Conservation (phyloP, 306 rosid species). For the Begonia peltatifolia region DNA sequence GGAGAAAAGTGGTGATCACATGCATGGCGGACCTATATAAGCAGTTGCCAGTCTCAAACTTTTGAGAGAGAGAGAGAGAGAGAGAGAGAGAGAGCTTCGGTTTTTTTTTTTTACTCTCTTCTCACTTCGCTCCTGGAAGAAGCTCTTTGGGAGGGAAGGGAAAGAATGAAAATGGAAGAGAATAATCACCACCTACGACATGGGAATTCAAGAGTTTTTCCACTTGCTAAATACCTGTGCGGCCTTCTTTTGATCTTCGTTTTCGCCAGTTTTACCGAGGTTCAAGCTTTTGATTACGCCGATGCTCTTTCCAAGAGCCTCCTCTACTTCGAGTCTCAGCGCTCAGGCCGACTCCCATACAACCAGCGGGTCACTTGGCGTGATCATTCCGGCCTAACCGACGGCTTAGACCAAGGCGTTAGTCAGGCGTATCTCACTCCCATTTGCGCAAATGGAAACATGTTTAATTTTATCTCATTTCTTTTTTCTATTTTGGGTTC, state of each 20-base stretch:
- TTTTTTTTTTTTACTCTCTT: constrained; percentile 1
- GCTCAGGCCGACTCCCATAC: constrained; percentile 75
- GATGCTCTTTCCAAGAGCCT: constrained; percentile 59
- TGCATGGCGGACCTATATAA: no score
- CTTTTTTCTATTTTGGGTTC: background rate
- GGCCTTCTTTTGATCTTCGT: background rate
- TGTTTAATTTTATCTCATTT: background rate
- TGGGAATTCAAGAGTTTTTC: background rate
- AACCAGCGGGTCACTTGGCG: constrained; percentile 76
- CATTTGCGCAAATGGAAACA: background rate
- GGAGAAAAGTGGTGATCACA: no score
- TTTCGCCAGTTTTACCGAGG: background rate
- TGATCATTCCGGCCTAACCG: constrained; percentile 62
- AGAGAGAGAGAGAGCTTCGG: constrained; percentile 1
- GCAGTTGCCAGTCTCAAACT: no score
- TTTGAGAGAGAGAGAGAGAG: background rate
- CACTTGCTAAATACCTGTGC: background rate
- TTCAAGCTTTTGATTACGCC: constrained; percentile 29
- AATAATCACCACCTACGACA: constrained; percentile 5
- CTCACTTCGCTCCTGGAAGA: constrained; percentile 37
- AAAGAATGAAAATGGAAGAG: constrained; percentile 24
- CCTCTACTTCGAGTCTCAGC: constrained; percentile 78
- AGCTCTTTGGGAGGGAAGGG: constrained; percentile 32
- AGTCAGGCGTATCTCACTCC: background rate
- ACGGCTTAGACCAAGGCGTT: constrained; percentile 83